phyloP scores from a whole-genome alignment of 1,284 basidiomycete species.

The Puccinia horiana region DNA sequence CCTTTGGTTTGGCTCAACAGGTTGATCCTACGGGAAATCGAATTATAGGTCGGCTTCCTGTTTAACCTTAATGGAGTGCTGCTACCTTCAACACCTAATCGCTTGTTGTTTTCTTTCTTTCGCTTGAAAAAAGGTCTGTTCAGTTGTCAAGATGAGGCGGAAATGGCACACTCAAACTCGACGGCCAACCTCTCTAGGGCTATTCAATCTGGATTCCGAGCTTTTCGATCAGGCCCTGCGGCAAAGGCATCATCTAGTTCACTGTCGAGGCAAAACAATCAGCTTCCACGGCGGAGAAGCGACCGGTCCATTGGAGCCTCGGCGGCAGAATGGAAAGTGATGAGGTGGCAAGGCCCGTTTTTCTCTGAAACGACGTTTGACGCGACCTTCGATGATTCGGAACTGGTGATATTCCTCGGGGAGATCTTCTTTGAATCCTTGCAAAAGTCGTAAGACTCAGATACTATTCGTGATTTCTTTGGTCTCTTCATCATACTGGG shows the following conservation, averaged over 20 bases:
- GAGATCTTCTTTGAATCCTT: not conserved
- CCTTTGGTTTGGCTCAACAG: constrained; percentile 1
- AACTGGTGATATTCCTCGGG: not conserved
- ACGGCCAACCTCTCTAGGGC: not conserved
- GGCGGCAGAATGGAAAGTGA: constrained; percentile 10
- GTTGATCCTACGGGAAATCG: constrained; percentile 9
- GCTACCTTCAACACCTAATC: not conserved
- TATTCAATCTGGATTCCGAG: constrained; percentile 12
- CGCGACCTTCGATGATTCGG: not conserved
- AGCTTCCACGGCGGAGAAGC: not conserved
- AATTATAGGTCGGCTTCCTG: not conserved
- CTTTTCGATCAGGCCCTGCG: not conserved
- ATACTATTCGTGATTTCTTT: not conserved
- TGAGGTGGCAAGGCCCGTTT: not conserved
- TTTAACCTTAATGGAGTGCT: not conserved
- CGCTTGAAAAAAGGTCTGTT: not conserved
- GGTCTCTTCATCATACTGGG: not conserved
- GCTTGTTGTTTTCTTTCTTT: not conserved
- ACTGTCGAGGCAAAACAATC: not conserved
- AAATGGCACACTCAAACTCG: not conserved
- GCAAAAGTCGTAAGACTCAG: not conserved
- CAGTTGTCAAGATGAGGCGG: not conserved
- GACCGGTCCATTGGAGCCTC: not conserved
- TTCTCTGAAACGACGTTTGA: constrained; percentile 1
- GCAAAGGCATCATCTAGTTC: not conserved